Evolutionary conservation across 2,329 filamentous ascomycete genomes (phyloP).

Genomic region (Fusarium liriodendri): DNA sequence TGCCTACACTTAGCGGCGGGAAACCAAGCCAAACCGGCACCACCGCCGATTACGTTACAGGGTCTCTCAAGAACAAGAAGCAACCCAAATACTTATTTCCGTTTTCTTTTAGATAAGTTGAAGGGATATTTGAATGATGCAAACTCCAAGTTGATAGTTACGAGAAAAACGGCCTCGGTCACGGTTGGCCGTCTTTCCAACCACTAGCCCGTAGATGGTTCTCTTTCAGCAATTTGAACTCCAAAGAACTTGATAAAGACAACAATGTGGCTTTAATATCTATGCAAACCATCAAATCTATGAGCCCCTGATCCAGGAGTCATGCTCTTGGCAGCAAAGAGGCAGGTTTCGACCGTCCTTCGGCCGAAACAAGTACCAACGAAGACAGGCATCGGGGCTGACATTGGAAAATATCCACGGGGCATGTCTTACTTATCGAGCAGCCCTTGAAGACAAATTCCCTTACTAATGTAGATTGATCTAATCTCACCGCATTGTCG

Average conservation of each 20-base stretch:
- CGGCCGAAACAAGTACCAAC: not conserved
- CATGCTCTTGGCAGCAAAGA: not conserved
- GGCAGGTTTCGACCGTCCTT: not conserved
- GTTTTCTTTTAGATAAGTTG: not conserved
- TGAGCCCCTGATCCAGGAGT: not conserved
- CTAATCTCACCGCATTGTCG: not conserved
- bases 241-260: fast-evolving
- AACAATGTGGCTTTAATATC: fast-evolving
- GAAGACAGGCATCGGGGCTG: not conserved
- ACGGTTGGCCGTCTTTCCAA: not conserved
- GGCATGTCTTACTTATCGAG: not conserved
- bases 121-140: not conserved
- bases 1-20: not conserved
- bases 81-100: not conserved
- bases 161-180: not conserved
- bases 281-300: not conserved
- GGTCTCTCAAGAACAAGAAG: not conserved
- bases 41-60: fast-evolving
- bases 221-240: not conserved
- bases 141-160: fast-evolving
- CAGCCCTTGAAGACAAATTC: not conserved
- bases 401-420: not conserved
- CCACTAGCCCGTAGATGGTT: too few species aligned
- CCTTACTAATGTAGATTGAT: not conserved
- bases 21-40: not conserved